Percentiles rank a stretch among this genome's conserved stretches.
Conservation (phyloP, 2,329 filamentous ascomycete species). For the Onygena corvina region DNA sequence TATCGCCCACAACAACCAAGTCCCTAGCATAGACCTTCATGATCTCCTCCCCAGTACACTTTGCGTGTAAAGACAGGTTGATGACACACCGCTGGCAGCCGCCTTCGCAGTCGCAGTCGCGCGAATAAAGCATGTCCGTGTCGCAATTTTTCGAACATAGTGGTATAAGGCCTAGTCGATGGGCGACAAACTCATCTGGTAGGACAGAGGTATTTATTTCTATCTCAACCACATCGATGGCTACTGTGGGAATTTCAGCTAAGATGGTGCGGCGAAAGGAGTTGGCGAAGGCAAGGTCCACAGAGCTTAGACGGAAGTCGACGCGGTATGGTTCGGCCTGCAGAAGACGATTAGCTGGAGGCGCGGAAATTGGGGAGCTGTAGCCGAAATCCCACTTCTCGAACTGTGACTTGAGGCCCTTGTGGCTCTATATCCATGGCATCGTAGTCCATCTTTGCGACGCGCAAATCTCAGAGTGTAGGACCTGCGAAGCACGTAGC, state of each 20-base stretch:
- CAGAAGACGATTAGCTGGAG: background rate
- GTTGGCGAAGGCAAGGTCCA: constrained; percentile 90
- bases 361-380: background rate
- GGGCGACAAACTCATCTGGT: constrained; percentile 89
- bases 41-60: constrained; percentile 71
- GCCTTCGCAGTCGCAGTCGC: constrained; percentile 93
- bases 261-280: constrained; percentile 94
- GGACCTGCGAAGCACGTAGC: background rate
- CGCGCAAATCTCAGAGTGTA: background rate
- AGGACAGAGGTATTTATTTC: constrained; percentile 96
- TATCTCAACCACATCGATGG: constrained; percentile 87
- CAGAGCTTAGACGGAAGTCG: constrained; percentile 78
- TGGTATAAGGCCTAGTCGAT: constrained; percentile 80
- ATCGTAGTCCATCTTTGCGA: constrained; percentile 32
- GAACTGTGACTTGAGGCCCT: constrained; percentile 38
- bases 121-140: constrained; percentile 66
- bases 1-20: constrained; percentile 57
- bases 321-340: constrained; percentile 71
- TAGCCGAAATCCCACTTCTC: constrained; percentile 27
- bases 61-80: constrained; percentile 68
- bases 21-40: constrained; percentile 94
- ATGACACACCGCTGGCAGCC: constrained; percentile 90
- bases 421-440: constrained; percentile 38
- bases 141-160: constrained; percentile 83
- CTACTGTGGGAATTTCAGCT: constrained; percentile 83